Percentiles rank a stretch among this genome's conserved stretches.
phyloP scores from a whole-genome alignment of 176 grass and related monocot species.

The Aegilops longissima region DNA sequence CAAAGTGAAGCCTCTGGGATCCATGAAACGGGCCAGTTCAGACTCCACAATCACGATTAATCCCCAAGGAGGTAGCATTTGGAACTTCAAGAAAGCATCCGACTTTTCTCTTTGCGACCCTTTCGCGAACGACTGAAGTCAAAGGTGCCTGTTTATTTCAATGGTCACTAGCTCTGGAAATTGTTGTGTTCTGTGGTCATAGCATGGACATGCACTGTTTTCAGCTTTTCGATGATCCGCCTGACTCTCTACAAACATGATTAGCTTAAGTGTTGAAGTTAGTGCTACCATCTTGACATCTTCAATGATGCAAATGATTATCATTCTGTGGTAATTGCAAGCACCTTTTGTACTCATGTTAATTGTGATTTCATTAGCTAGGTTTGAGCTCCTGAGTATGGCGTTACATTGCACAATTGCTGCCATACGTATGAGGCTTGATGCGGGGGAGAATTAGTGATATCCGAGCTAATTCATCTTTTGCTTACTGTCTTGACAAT shows the following conservation, averaged over 20 bases:
- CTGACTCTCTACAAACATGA: neutral
- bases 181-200: neutral
- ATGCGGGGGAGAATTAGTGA: neutral
- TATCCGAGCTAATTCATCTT: neutral
- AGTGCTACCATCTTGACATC: neutral
- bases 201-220: neutral
- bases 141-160: neutral
- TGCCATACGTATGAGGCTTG: neutral
- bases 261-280: neutral
- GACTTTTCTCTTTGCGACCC: slow-evolving; percentile 6
- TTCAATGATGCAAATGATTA: neutral
- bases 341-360: neutral
- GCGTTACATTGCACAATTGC: neutral
- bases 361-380: neutral
- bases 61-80: neutral
- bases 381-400: neutral
- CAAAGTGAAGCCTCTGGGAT: neutral
- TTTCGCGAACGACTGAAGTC: neutral
- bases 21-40: slow-evolving; percentile 1
- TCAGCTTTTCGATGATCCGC: neutral
- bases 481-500: neutral
- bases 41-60: neutral
- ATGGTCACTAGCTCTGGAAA: neutral
- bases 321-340: neutral
- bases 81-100: neutral